phyloP scores from a whole-genome alignment of 768 basidiomycete genomes.

The Calvatia gigantea region DNA sequence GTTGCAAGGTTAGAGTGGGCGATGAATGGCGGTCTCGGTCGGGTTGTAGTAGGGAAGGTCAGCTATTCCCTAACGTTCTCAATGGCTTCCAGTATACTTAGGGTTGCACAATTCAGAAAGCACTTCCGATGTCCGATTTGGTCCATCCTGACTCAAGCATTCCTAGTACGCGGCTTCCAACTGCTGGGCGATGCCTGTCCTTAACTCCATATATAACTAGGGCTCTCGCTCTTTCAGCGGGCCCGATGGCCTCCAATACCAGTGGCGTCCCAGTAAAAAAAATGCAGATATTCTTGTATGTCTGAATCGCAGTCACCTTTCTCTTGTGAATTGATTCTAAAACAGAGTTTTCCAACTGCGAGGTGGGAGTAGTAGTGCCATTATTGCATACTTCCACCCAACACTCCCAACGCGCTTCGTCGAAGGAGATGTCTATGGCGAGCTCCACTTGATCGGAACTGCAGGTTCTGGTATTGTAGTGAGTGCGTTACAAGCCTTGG shows the following conservation, averaged over 20 bases:
- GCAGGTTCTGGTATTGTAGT: slow-evolving; percentile 84
- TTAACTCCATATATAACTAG: slow-evolving; percentile 26
- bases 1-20: slow-evolving; percentile 89
- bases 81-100: slow-evolving; percentile 21
- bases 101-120: slow-evolving; percentile 47
- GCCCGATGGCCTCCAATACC: slow-evolving; percentile 77
- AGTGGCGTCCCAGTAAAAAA: slow-evolving; percentile 67
- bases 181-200: slow-evolving; percentile 3
- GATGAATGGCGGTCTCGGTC: slow-evolving; percentile 76
- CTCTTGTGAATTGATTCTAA: slow-evolving; percentile 17
- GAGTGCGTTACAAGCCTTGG: slow-evolving; percentile 21
- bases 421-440: slow-evolving; percentile 83
- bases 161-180: slow-evolving; percentile 42
- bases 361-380: slow-evolving; percentile 61
- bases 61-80: slow-evolving; percentile 16
- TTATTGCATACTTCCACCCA: slow-evolving; percentile 79
- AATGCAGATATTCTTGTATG: slow-evolving; percentile 60
- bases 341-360: slow-evolving; percentile 49
- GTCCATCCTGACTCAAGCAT: slow-evolving; percentile 61
- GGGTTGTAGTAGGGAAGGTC: slow-evolving; percentile 84
- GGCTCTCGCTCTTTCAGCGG: slow-evolving; percentile 72
- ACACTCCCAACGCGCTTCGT: slow-evolving; percentile 77
- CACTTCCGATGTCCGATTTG: slow-evolving; percentile 79
- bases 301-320: slow-evolving; percentile 16
- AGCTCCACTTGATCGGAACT: slow-evolving; percentile 76